These are phyloP conservation scores for Pseudoscleropodium purum DNA, from an alignment of 225 moss, liverwort and hornwort genomes.

Conservation along the genomic window DNA sequence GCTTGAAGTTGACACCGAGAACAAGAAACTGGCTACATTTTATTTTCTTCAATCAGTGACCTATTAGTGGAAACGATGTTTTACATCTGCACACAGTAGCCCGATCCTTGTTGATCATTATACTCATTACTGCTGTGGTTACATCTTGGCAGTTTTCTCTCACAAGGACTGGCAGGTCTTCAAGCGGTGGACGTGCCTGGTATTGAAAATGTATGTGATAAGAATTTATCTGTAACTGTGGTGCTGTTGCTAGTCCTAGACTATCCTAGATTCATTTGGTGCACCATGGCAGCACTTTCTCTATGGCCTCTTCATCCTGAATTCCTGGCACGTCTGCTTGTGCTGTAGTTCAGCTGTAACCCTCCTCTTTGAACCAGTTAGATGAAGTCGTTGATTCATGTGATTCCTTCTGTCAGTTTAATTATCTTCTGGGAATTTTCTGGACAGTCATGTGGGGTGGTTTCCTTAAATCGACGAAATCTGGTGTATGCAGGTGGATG, in stretches of 20 bases:
- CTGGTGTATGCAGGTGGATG: conserved; percentile 61
- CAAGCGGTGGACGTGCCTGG: conserved; percentile 73
- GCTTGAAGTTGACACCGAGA: not conserved
- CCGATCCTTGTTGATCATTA: not conserved
- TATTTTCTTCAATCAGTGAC: not conserved
- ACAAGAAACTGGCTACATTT: not conserved
- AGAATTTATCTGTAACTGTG: not conserved
- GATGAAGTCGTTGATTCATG: not conserved
- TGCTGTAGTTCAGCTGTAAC: not conserved
- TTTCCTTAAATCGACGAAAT: not conserved
- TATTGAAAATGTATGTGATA: conserved; percentile 74
- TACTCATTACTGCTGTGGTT: not conserved
- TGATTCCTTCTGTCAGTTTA: not conserved
- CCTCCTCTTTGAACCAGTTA: not conserved
- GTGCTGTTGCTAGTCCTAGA: not conserved
- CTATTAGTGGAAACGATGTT: not conserved
- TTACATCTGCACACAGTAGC: not conserved
- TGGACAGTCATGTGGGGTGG: not conserved
- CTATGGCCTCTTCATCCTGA: not conserved
- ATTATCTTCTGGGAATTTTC: not conserved
- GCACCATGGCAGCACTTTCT: not conserved
- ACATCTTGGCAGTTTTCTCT: conserved; percentile 57
- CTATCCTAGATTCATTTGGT: not conserved
- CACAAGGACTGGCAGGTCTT: conserved; percentile 88
- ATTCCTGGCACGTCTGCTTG: not conserved